A percentile compares a stretch with the other conserved stretches of the same genome.
Conservation (phyloP, 345 rosid species). For the Hypericum androsaemum region DNA sequence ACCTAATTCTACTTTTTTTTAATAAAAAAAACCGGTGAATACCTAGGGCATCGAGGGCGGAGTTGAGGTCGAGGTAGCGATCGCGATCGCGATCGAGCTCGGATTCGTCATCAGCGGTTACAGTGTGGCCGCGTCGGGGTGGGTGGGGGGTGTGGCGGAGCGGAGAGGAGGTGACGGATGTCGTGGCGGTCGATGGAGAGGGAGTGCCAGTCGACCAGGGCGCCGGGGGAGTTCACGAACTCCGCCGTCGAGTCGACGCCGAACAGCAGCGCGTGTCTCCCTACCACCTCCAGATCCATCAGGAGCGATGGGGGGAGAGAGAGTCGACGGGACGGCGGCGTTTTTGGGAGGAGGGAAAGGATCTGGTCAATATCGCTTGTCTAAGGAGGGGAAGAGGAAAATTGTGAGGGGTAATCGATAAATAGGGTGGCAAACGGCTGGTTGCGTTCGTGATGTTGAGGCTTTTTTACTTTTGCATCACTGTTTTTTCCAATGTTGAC, state of each 20-base stretch:
- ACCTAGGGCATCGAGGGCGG: conserved; percentile 48
- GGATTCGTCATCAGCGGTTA: conserved; percentile 38
- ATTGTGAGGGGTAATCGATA: too few relatives aligned
- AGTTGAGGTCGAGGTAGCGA: conserved; percentile 70
- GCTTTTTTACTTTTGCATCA: too few relatives aligned
- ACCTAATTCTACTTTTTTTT: too few relatives aligned
- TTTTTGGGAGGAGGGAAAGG: too few relatives aligned
- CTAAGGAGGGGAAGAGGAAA: too few relatives aligned
- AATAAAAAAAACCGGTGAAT: too few relatives aligned
- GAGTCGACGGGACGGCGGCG: neutral
- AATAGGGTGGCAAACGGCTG: too few relatives aligned
- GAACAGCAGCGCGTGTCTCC: conserved; percentile 87
- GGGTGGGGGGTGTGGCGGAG: conserved; percentile 62
- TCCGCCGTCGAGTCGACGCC: conserved; percentile 78
- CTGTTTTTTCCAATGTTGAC: too few relatives aligned
- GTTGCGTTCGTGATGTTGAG: too few relatives aligned
- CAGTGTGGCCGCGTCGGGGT: conserved; percentile 31
- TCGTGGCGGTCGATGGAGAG: conserved; percentile 92
- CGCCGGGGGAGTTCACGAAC: conserved; percentile 69
- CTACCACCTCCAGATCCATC: conserved; percentile 72
- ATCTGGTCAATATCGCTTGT: too few relatives aligned
- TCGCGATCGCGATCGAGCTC: conserved; percentile 76
- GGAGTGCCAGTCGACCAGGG: conserved; percentile 90
- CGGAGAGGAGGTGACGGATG: conserved; percentile 87
- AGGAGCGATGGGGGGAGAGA: neutral